Evolutionary conservation across 1,284 basidiomycete genomes (phyloP).

Genomic region (Apiotrichum montevideense): DNA sequence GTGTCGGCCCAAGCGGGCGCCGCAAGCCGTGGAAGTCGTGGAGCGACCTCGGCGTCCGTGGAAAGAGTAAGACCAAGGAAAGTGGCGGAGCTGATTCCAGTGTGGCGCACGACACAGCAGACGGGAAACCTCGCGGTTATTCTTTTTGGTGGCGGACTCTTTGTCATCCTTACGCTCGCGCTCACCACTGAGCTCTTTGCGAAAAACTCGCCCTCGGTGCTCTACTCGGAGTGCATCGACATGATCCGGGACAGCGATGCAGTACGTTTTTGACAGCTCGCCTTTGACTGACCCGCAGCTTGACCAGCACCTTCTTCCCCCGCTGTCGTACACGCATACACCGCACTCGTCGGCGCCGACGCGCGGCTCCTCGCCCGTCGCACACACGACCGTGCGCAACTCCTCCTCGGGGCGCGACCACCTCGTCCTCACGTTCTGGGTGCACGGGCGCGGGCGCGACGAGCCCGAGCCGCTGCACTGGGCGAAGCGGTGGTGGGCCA

Average conservation of each 20-base stretch:
- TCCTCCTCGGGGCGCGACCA: slow-evolving; percentile 42
- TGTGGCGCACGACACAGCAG: slow-evolving; percentile 68
- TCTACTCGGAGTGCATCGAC: slow-evolving; percentile 80
- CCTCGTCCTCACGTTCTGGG: slow-evolving; percentile 44
- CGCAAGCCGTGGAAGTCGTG: slow-evolving; percentile 53
- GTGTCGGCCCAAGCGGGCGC: slow-evolving; percentile 57
- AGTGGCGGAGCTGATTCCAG: slow-evolving; percentile 45
- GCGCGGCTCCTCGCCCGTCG: slow-evolving; percentile 38
- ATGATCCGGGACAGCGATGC: slow-evolving; percentile 66
- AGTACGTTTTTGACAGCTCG: slow-evolving; percentile 46
- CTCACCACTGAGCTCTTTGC: slow-evolving; percentile 85
- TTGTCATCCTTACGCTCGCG: slow-evolving; percentile 73
- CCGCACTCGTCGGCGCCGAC: slow-evolving; percentile 39
- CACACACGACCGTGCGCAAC: slow-evolving; percentile 34
- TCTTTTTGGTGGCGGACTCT: slow-evolving; percentile 71
- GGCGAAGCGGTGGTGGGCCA: slow-evolving; percentile 8
- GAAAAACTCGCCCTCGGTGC: slow-evolving; percentile 81
- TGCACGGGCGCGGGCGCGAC: slow-evolving; percentile 42
- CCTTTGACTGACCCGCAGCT: slow-evolving; percentile 24
- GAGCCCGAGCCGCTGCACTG: slow-evolving; percentile 33
- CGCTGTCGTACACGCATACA: slow-evolving; percentile 44
- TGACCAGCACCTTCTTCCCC: slow-evolving; percentile 42
- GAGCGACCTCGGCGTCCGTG: slow-evolving; percentile 70
- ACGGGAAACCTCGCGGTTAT: slow-evolving; percentile 79
- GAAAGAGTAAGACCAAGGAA: slow-evolving; percentile 62